These are phyloP conservation scores for Boletus reticulatus DNA, from an alignment of 768 basidiomycete genomes.

Conservation along the genomic window DNA sequence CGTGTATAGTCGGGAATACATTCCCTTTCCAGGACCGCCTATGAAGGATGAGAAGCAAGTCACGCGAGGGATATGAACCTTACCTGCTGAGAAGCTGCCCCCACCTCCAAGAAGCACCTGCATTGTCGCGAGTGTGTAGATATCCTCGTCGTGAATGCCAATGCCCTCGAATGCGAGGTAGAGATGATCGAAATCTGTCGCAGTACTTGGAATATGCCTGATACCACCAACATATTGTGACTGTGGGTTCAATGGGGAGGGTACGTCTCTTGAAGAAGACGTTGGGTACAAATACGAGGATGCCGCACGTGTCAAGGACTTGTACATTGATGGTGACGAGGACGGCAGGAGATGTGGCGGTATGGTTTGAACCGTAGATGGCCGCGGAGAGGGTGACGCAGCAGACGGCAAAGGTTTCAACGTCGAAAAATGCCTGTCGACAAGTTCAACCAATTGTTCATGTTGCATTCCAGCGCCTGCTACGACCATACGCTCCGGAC, in stretches of 20 bases:
- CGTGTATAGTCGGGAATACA: slow-evolving; percentile 97
- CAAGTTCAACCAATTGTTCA: slow-evolving; percentile 81
- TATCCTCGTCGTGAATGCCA: slow-evolving; percentile 86
- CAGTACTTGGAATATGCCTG: slow-evolving; percentile 57
- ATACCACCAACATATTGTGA: slow-evolving; percentile 85
- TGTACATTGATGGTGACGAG: slow-evolving; percentile 53
- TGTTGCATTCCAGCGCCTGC: slow-evolving; percentile 94
- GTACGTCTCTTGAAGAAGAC: slow-evolving; percentile 13
- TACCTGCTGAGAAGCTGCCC: slow-evolving; percentile 92
- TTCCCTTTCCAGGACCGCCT: slow-evolving; percentile 98
- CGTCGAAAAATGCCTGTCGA: slow-evolving; percentile 80
- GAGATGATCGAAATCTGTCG: slow-evolving; percentile 84
- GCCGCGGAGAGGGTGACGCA: slow-evolving; percentile 22
- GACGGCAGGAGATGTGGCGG: slow-evolving; percentile 60
- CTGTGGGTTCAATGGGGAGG: slow-evolving; percentile 22
- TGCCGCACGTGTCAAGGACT: slow-evolving; percentile 73
- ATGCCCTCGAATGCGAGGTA: slow-evolving; percentile 92
- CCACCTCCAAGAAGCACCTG: slow-evolving; percentile 95
- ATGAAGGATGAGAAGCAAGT: slow-evolving; percentile 4
- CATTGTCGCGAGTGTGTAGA: slow-evolving; percentile 90
- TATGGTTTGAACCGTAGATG: slow-evolving; percentile 33
- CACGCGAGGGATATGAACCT: slow-evolving; percentile 7
- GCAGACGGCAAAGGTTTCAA: slow-evolving; percentile 41
- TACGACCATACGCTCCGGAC: slow-evolving; percentile 92
- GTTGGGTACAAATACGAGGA: slow-evolving; percentile 64